Base-by-base conservation (phyloP, 2,329 filamentous ascomycete genomes). In the Clonostachys solani region DNA sequence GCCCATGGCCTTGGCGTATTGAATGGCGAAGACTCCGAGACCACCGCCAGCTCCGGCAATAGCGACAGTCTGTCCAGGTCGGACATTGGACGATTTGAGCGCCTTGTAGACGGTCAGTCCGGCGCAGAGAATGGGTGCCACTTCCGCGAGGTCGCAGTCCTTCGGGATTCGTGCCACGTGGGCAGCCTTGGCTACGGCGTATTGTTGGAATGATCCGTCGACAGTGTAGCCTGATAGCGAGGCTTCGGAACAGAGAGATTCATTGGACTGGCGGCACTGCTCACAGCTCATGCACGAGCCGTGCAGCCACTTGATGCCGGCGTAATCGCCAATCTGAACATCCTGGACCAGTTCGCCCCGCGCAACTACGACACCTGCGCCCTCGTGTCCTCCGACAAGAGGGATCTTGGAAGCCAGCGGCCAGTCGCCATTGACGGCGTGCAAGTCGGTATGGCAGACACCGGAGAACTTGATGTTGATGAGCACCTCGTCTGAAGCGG, bases 1-100 rank as follows among this genome's bases (percentile, higher is more conserved):
- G 50, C 91, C 90, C 91, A 96, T 95, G 35, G 91, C 92, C 67
- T 86, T 89, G 45, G 89, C 90, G 68, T 95, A 96, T 72, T 96
- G 92, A 57, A 87, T 75, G 17, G 89, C 89, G 53, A 95, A 55
- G 49, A 79, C 83, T 33, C 89, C 90, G 48, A 95, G 78, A 58
- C 89, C 89, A 66, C 90, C 89, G 53, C 89, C 89, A 29, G 89
- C 90, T 61, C 91, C 91, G 51, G 94, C 89, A 53, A 95, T 86
- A 54, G 89, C 90, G 19, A 95, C 82, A 36, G 76, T 84, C 66
- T 94, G 83, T 33, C 89, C 89, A 2, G 89, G 83, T 47, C 77
- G 74, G 19, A 78, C 84, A 38, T 80, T 83, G 0, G 88, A 90
- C 68, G 94, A 89, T 73, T 95, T 95, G 50, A 95, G 67, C n/a